phyloP scores from a whole-genome alignment of 169 alveolate genomes.

The Condylostoma magnum region DNA sequence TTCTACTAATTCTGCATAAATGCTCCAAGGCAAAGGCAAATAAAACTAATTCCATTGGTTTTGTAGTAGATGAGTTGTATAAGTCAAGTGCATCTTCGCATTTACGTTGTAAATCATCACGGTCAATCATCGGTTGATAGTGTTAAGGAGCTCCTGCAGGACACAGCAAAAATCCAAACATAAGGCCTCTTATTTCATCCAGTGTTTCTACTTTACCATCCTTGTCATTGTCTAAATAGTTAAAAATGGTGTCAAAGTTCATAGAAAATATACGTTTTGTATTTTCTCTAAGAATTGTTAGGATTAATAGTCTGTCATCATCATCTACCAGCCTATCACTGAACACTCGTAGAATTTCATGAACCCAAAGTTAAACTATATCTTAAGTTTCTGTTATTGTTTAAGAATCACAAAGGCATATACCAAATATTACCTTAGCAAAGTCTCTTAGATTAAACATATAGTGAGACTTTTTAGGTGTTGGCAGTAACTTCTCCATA shows the following conservation, averaged over 20 bases:
- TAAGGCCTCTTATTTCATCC: constrained; percentile 69
- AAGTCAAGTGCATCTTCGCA: constrained; percentile 70
- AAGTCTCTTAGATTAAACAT: constrained; percentile 87
- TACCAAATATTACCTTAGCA: constrained; percentile 84
- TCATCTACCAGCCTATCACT: constrained; percentile 81
- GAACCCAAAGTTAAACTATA: constrained; percentile 85
- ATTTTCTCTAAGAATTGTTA: constrained; percentile 38
- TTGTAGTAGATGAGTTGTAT: constrained; percentile 73
- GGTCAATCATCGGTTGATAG: constrained; percentile 70
- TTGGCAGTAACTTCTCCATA: constrained; percentile 73
- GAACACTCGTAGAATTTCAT: constrained; percentile 86
- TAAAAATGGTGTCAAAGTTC: constrained; percentile 56
- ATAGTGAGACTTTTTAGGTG: constrained; percentile 89
- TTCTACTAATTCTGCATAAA: constrained; percentile 65
- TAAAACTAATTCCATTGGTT: constrained; percentile 86
- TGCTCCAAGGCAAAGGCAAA: constrained; percentile 67
- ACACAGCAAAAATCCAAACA: constrained; percentile 77
- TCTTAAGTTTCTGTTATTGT: constrained; percentile 73
- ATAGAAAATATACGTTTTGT: constrained; percentile 31
- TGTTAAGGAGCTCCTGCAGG: constrained; percentile 74
- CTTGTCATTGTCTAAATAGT: constrained; percentile 79
- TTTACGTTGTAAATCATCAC: constrained; percentile 68
- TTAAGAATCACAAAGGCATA: constrained; percentile 70
- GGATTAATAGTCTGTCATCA: constrained; percentile 69
- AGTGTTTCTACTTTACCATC: constrained; percentile 64